A percentile compares a stretch with the other conserved stretches of the same genome.
These are phyloP conservation scores for Carallia pectinifolia DNA, from an alignment of 345 rosid genomes.

Conservation along the genomic window DNA sequence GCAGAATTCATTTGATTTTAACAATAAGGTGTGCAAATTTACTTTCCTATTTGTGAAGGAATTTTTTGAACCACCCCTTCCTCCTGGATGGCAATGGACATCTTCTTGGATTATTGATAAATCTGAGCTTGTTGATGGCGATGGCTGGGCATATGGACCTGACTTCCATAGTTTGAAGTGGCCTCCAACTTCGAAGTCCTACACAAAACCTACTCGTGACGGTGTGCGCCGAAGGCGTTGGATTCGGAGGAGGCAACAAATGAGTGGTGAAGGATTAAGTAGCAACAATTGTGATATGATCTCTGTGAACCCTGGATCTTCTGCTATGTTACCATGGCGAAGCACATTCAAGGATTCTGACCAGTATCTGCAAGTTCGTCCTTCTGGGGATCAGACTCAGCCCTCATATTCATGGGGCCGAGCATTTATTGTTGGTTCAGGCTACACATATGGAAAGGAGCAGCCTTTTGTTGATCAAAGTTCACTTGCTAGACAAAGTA, in stretches of 20 bases:
- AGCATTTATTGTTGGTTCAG: slow-evolving; percentile 53
- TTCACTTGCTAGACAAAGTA: slow-evolving; percentile 54
- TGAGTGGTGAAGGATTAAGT: slow-evolving; percentile 22
- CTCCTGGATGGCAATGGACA: slow-evolving; percentile 61
- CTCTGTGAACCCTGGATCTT: slow-evolving; percentile 62
- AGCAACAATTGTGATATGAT: slow-evolving; percentile 23
- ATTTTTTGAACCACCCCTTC: slow-evolving; percentile 52
- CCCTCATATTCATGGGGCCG: slow-evolving; percentile 70
- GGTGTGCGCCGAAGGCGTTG: slow-evolving; percentile 58
- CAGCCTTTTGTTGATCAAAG: slow-evolving; percentile 70
- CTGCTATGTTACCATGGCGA: slow-evolving; percentile 81
- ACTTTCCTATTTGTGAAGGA: slow-evolving; percentile 36
- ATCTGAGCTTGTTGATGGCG: slow-evolving; percentile 47
- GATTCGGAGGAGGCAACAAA: slow-evolving; percentile 49
- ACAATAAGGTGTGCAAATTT: neutral
- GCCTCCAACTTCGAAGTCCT: slow-evolving; percentile 44
- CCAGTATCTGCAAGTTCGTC: slow-evolving; percentile 71
- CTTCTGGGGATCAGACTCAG: slow-evolving; percentile 48
- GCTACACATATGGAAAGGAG: slow-evolving; percentile 59
- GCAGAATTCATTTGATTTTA: neutral
- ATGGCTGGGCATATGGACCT: slow-evolving; percentile 68
- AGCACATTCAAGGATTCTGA: slow-evolving; percentile 65
- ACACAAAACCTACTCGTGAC: slow-evolving; percentile 38
- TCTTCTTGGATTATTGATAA: slow-evolving; percentile 61
- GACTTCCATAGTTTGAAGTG: slow-evolving; percentile 49